A percentile compares a stretch with the other conserved stretches of the same genome.
Evolutionary conservation across 75 land plant species (phyloP).

Genomic region (Azolla pinnata): DNA sequence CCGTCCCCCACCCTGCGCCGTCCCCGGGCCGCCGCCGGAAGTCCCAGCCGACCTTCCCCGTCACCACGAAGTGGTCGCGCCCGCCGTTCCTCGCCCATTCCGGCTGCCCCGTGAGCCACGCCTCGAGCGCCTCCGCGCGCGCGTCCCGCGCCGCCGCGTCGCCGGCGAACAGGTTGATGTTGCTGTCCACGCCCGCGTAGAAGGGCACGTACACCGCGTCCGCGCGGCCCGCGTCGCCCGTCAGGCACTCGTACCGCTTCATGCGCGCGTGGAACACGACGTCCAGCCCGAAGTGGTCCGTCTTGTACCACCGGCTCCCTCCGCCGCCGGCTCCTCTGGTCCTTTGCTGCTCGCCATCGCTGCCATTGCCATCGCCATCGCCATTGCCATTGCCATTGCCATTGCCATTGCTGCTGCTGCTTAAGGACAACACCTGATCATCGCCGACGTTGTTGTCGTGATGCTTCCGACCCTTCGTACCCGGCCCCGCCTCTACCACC

Average conservation of each 20-base stretch:
- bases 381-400: not conserved
- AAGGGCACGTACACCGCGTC: conserved; percentile 13
- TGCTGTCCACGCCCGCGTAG: conserved; percentile 12
- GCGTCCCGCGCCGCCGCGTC: conserved; percentile 11
- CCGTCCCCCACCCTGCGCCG: conserved; percentile 8
- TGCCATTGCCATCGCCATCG: no score
- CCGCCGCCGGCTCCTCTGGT: not conserved
- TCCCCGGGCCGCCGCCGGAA: not conserved
- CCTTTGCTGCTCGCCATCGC: not conserved
- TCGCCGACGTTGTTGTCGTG: no score
- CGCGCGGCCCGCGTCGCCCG: not conserved
- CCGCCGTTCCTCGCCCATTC: conserved; percentile 26
- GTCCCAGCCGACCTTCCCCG: conserved; percentile 16
- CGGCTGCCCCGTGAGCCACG: conserved; percentile 24
- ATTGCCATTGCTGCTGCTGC: not conserved
- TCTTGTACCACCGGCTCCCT: conserved; percentile 1
- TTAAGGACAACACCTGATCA: no score
- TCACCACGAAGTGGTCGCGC: conserved; percentile 38
- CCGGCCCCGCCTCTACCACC: no score
- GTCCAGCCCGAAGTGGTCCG: conserved; percentile 10
- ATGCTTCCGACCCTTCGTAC: no score
- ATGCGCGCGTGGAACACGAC: conserved; percentile 14
- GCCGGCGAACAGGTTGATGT: not conserved
- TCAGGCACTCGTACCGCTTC: conserved; percentile 5
- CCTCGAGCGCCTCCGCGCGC: conserved; percentile 13